Evolutionary conservation across 228 moss, liverwort and hornwort genomes (phyloP), one percentile per base, ranked within the genome.

Genomic region (Sphagnum fallax): DNA sequence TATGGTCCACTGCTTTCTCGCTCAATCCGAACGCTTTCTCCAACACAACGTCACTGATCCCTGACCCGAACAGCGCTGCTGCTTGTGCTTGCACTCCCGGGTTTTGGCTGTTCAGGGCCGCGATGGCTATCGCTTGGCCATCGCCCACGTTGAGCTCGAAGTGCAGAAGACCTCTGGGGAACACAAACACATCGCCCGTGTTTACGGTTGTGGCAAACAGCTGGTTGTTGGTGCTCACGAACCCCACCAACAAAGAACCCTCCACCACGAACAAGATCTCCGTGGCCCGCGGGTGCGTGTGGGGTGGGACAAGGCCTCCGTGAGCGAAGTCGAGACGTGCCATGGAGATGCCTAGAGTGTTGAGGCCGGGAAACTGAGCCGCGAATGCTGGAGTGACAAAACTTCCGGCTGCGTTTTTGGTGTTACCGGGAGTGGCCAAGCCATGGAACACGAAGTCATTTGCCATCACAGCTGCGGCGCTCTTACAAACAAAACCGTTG

Each of bases 101-200:
- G 75, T 82, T 75, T 61, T 88, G 88, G 13, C 48, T 78, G 13
- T 80, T 88, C 77, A 88, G 80, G 58, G 81, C 79, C 68, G 81
- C 82, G 67, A 85, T 82, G 48, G 82, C 61, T 11, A 75, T 14
- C 4, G 84, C 85, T 0, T 67, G 62, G 2, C 51, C 66, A 0
- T 0, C 64, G 0, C 84, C 88, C 49, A 88, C 79, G 10, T 80
- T 82, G 5, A 82, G 1, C 6, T 85, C 80, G 0, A 87, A 87
- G 65, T 84, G 85, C 53, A 82, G 53, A 6, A 74, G 59, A 6
- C 77, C 88, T 0, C 80, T 64, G 0, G 85, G 84, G n/a, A 82
- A 85, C 0, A 88, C 5, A 16, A 67, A 82, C 51, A 88, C 0
- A 5, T 82, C 72, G 0, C 82, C 82, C 4, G 65, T 60, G 51